A percentile compares a stretch with the other conserved stretches of the same genome.
Evolutionary conservation across 257 asterid genomes (phyloP).

Genomic region (Primulina eburnea): DNA sequence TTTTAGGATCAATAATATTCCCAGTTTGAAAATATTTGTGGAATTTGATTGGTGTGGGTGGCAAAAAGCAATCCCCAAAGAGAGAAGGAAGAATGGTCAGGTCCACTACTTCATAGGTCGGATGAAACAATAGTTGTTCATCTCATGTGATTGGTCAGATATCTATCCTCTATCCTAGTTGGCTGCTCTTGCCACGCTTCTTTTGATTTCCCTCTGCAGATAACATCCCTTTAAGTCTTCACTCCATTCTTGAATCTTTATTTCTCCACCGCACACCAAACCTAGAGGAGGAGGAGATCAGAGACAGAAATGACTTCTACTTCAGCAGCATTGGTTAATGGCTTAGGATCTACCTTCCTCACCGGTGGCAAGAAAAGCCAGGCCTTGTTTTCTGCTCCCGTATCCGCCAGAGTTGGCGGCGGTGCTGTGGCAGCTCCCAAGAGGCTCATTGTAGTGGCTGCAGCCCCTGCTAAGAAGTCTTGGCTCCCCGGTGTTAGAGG

Average conservation of each 20-base stretch:
- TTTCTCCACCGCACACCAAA: background rate
- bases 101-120: background rate
- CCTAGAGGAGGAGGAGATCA: background rate
- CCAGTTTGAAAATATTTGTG: background rate
- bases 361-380: conserved; percentile 72
- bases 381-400: conserved; percentile 44
- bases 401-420: conserved; percentile 43
- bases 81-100: background rate
- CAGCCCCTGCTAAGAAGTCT: conserved; percentile 74
- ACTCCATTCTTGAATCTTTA: background rate
- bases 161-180: background rate
- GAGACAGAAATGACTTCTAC: conserved; percentile 66
- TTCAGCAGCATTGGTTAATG: conserved; percentile 81
- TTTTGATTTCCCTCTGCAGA: background rate
- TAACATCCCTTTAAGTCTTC: background rate
- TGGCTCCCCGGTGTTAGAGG: conserved; percentile 81
- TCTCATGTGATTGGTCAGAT: background rate
- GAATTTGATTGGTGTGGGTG: background rate
- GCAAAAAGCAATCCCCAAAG: background rate
- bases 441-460: conserved; percentile 62
- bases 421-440: conserved; percentile 35
- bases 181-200: background rate
- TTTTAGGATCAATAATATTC: too few species aligned
- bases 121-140: background rate
- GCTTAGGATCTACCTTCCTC: conserved; percentile 73